Evolutionary conservation across 192 early-diverging fungal genomes (phyloP), one percentile per base, ranked within the genome.

Genomic region (Backusella tuberculispora): DNA sequence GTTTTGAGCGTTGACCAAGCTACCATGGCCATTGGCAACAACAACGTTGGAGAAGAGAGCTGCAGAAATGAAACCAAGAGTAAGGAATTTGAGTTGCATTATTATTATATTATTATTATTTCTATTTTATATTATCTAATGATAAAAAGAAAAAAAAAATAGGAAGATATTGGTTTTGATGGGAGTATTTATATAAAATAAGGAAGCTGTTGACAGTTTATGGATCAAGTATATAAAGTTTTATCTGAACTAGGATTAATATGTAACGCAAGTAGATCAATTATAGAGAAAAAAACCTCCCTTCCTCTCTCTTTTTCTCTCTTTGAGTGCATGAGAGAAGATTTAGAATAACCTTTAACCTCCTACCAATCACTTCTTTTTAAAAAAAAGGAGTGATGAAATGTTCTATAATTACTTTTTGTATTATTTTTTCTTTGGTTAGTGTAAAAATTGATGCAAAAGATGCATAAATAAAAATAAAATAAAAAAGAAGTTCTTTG

Each of bases 61-160:
- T 1, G 53, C 53, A 3, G 53, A 60, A 19, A 60, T 60, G 12
- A 60, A 60, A 60, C 53, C 53, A 12, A 60, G 53, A n/a, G 53
- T 60, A 24, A 60, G 21, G 53, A 60, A 60, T 60, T 60, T 60
- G 24, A 60, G 53, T 26, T 60, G 53, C 53, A 60, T 60, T 60
- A 2, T 34, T 34, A 34, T 34, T 34, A 34, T 34, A 34, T 34
- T 34, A 34, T 34, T 34, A 34, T 2, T 34, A 34, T 34, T 34
- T 34, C 12, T 60, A 9, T 50, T 19, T 50, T 50, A 19, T 19
- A 19, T 60, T 60, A 60, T 60, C 0, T 43, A 9, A 43, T 66
- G 65, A 14, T 66, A 66, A 66, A 29, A 66, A 66, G 6, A 66
- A 65, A 19, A 65, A 65, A 40, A 66, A 63, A 66, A 19, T 4